phyloP scores from a whole-genome alignment of 805 yeast species.

The Lipomyces spencermartinsiae region DNA sequence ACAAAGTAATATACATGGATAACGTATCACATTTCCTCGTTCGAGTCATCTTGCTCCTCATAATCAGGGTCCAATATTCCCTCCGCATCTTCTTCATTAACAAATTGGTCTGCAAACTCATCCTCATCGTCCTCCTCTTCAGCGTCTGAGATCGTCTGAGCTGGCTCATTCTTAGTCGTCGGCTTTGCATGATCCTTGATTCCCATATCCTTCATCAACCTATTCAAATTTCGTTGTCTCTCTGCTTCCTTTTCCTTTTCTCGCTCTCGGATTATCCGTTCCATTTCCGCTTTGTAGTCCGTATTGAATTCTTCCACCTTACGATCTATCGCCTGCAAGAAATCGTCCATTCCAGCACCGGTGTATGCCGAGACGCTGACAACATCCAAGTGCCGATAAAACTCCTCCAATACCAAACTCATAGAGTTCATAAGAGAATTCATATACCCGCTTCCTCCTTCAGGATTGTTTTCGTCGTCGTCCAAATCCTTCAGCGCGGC shows the following conservation, averaged over 20 bases:
- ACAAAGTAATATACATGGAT: not conserved
- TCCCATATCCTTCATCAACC: constrained; percentile 87
- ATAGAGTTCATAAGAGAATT: constrained; percentile 89
- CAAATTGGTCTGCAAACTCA: constrained; percentile 35
- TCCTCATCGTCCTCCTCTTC: constrained; percentile 59
- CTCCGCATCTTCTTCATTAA: constrained; percentile 49
- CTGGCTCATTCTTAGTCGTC: constrained; percentile 68
- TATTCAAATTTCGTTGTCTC: constrained; percentile 71
- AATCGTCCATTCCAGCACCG: constrained; percentile 93
- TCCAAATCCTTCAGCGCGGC: constrained; percentile 70
- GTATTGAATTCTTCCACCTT: constrained; percentile 88
- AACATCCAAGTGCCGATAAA: constrained; percentile 89
- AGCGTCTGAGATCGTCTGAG: constrained; percentile 60
- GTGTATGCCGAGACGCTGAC: constrained; percentile 93
- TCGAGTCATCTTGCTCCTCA: constrained; percentile 14
- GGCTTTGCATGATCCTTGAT: constrained; percentile 53
- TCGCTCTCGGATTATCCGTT: constrained; percentile 74
- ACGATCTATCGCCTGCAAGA: constrained; percentile 78
- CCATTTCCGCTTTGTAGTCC: constrained; percentile 85
- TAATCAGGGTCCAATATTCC: constrained; percentile 45
- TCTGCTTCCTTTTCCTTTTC: constrained; percentile 74
- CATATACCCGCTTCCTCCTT: constrained; percentile 87
- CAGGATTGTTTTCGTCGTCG: constrained; percentile 66
- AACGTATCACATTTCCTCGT: not conserved
- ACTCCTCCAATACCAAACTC: constrained; percentile 95